Base-by-base conservation (phyloP, 2,329 filamentous ascomycete species). In the Cyphellophora attinorum region DNA sequence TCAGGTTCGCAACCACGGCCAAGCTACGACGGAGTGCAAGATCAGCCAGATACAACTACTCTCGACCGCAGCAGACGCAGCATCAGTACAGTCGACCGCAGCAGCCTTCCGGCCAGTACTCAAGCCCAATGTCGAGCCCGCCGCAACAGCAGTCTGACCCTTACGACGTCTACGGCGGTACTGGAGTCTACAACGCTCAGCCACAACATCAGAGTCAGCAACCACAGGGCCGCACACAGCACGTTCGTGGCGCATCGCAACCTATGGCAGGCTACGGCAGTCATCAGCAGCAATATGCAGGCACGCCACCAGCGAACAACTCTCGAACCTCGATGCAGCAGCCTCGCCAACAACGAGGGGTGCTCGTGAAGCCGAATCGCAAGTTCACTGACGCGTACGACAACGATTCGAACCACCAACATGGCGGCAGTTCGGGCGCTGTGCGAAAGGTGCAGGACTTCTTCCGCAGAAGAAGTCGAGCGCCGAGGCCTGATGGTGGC, bases 391-490 rank as follows among this genome's bases (percentile, higher is more conserved):
- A 95, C 51, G 85, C 83, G 2, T 95, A 93, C 55, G 85, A 94
- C 41, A 74, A 78, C 42, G 81, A 85, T 47, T 53, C 57, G 12
- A 58, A 62, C 27, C 52, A 53, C 14, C 72, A 75, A 32, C 74
- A 79, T 34, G 79, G 86, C 51, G 89, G 89, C 29, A 93, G 83
- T 57, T 89, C 79, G 45, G 85, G 85, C 37, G 83, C 86, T 3
- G 86, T 88, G 11, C 81, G 88, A 56, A 79, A 85, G 54, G 91
- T 98, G 25, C 96, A 98, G 88, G 89, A 98, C 62, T 94, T 96
- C 60, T 98, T 98, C 68, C 74, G 91, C 50, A 74, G 88, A 57
- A 75, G 88, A 55, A 85, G 83, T 37, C 85, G 81, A 62, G 84
- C 79, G 48, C 70, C 81, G 52, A 74, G 70, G 37, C n/a, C n/a